A percentile compares a stretch with the other conserved stretches of the same genome.
Conservation (phyloP, 2,329 filamentous ascomycete species). For the Epichloe elymi region DNA sequence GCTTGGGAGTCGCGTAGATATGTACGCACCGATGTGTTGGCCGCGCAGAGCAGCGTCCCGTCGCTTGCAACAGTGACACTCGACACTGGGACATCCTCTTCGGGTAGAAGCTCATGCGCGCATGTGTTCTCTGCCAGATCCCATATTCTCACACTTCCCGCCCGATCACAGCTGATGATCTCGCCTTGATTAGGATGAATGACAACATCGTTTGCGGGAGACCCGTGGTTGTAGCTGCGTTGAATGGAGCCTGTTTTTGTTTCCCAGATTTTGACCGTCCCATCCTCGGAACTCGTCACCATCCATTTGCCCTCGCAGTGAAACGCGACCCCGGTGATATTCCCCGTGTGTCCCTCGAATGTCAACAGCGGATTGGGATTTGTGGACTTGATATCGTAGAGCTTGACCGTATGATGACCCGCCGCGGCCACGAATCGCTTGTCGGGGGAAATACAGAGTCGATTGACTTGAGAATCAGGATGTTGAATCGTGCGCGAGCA, state of each 20-base stretch:
- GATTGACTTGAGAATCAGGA: slow-evolving; percentile 95
- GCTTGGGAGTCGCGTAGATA: too few species aligned
- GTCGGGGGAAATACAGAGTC: slow-evolving; percentile 94
- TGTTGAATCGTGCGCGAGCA: slow-evolving; percentile 97
- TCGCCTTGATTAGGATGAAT: slow-evolving; percentile 98
- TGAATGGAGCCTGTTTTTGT: slow-evolving; percentile 71
- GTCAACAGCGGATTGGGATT: slow-evolving; percentile 87
- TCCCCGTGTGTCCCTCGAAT: slow-evolving; percentile 91
- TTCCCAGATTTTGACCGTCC: slow-evolving; percentile 96
- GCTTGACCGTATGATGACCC: slow-evolving; percentile 73
- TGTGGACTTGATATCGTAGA: slow-evolving; percentile 98
- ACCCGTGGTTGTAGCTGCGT: slow-evolving; percentile 82
- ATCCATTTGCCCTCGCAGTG: slow-evolving; percentile 99
- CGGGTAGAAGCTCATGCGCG: slow-evolving; percentile 88
- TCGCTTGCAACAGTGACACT: slow-evolving; percentile 95
- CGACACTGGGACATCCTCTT: slow-evolving; percentile 85
- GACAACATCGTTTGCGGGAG: slow-evolving; percentile 92
- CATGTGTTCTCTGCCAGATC: slow-evolving; percentile 95
- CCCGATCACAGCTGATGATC: slow-evolving; percentile 89
- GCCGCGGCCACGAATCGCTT: slow-evolving; percentile 89
- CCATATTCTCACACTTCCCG: slow-evolving; percentile 89
- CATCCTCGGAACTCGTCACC: slow-evolving; percentile 94
- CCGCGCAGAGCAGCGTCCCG: slow-evolving; percentile 81
- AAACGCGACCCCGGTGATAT: slow-evolving; percentile 93
- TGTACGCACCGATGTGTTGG: slow-evolving; percentile 65